Evolutionary conservation across 139 green algal species (phyloP).

Genomic region (Chlamydomonas eustigma): DNA sequence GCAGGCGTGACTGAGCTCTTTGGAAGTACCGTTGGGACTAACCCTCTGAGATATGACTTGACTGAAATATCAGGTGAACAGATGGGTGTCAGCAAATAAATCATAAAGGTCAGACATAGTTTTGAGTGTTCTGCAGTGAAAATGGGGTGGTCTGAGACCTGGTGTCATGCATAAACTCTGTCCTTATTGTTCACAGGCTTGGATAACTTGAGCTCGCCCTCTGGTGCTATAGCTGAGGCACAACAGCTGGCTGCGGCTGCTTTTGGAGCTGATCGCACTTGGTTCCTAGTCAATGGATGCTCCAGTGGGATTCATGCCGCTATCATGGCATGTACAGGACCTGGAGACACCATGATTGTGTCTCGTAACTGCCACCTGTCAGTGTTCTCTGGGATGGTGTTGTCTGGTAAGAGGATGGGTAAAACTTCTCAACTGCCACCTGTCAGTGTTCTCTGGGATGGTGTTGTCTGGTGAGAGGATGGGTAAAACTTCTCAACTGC

Average conservation of each 20-base stretch:
- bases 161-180: too few species aligned
- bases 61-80: constrained; percentile 71
- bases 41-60: constrained; percentile 56
- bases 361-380: constrained; percentile 82
- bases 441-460: constrained; percentile 69
- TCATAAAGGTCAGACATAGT: neutral
- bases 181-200: constrained; percentile 46
- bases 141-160: too few species aligned
- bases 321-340: constrained; percentile 53
- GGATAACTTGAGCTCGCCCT: constrained; percentile 70
- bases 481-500: too few species aligned
- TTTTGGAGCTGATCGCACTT: constrained; percentile 75
- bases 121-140: too few species aligned
- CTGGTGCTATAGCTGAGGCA: constrained; percentile 65
- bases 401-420: constrained; percentile 54
- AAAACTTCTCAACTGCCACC: constrained; percentile 87
- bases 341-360: constrained; percentile 62
- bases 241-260: constrained; percentile 63
- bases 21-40: neutral
- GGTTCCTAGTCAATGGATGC: constrained; percentile 91
- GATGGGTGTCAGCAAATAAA: neutral
- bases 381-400: constrained; percentile 66
- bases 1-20: neutral
- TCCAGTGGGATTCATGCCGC: constrained; percentile 73
- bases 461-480: constrained; percentile 56